A percentile compares a stretch with the other conserved stretches of the same genome.
phyloP scores from a whole-genome alignment of 2,329 filamentous ascomycete species.

The Nannizziopsis arthrosporioides region DNA sequence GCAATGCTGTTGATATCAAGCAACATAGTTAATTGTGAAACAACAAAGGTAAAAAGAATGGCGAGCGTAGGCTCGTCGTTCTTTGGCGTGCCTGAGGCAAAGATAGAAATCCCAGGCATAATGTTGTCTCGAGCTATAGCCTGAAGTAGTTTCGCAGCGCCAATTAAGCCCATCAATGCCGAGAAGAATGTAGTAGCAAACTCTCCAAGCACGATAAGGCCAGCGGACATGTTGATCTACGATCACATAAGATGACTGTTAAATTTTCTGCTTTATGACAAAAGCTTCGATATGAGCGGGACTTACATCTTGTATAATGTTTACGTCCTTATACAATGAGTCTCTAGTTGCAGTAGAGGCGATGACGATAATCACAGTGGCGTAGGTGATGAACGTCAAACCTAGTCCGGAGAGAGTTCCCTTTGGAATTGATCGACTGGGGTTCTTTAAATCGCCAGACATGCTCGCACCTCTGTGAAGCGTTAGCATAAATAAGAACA shows the following conservation, averaged over 20 bases:
- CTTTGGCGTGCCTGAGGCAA: constrained; percentile 60
- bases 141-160: constrained; percentile 72
- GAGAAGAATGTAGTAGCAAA: constrained; percentile 76
- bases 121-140: constrained; percentile 69
- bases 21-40: constrained; percentile 69
- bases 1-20: constrained; percentile 80
- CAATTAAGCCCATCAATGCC: constrained; percentile 75
- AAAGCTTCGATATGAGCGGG: neutral
- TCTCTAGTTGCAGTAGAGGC: constrained; percentile 62
- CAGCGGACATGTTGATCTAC: constrained; percentile 60
- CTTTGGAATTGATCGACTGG: constrained; percentile 71
- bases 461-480: constrained; percentile 60
- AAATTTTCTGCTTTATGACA: too few species aligned
- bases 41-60: constrained; percentile 60
- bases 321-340: constrained; percentile 62
- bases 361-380: constrained; percentile 65
- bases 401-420: constrained; percentile 70
- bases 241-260: neutral
- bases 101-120: constrained; percentile 61
- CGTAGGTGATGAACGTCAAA: constrained; percentile 64
- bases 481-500: constrained; percentile 46
- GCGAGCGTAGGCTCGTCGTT: constrained; percentile 66
- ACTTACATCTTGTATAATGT: constrained; percentile 61
- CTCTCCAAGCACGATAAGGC: constrained; percentile 67
- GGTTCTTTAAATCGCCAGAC: constrained; percentile 74